Base-by-base conservation (phyloP, 306 rosid genomes). In the Pterocarpus santalinus region DNA sequence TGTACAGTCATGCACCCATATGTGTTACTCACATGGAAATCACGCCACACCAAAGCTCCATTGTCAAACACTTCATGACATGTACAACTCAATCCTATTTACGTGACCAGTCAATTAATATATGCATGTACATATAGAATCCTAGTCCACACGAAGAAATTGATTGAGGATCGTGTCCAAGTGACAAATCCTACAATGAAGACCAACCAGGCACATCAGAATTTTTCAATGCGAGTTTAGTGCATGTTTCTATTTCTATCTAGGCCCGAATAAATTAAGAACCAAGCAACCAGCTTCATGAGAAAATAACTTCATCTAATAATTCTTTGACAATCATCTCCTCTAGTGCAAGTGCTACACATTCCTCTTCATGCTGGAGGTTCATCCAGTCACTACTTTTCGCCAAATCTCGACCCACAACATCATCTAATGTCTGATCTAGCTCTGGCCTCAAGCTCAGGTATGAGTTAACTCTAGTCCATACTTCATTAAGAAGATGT, bases 381-480 rank as follows among this genome's bases (percentile, higher is more conserved):
- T 87, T 87, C 94, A 88, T 92, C 99, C 98, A 96, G 13, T 87
- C 85, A 32, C 76, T 86, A n/a, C 80, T 80, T 82, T 87, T 90
- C 0, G 72, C 82, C 75, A 93, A 73, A 80, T 96, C 97, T 39
- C 91, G 80, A 39, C 86, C 82, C 76, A 96, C 89, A 0, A 93
- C 92, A 73, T 89, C 98, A 11, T 96, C 97, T 78, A 96, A 57
- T 51, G 97, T 88, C 76, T 71, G 89, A 85, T 90, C 94, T 75
- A 93, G 80, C 87, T 92, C 98, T 6, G 96, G 96, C 81, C 88
- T 91, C 86, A 92, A 82, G 84, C 86, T 81, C 77, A 87, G 11
- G 79, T 81, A 80, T 43, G 80, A 80, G 47, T 76, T 70, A 8
- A 86, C 74, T 84, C 78, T 84, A 10, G 10, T n/a, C 93, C 92